A percentile compares a stretch with the other conserved stretches of the same genome.
phyloP scores from a whole-genome alignment of 2,329 filamentous ascomycete genomes.

The Myriosclerotinia curreyana region DNA sequence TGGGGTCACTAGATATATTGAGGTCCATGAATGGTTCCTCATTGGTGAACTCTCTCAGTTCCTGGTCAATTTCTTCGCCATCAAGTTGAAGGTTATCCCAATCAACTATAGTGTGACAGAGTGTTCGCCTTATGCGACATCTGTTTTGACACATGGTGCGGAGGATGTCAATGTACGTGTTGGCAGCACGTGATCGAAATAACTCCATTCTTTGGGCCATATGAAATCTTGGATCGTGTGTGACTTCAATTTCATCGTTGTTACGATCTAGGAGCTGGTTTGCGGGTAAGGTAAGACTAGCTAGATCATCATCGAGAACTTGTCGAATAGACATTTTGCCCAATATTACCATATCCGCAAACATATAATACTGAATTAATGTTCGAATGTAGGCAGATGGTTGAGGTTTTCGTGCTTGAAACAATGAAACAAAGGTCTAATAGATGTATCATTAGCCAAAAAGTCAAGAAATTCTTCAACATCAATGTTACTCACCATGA shows the following conservation, averaged over 20 bases:
- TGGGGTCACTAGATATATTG: slow-evolving; percentile 50
- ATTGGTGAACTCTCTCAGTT: slow-evolving; percentile 58
- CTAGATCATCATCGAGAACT: slow-evolving; percentile 79
- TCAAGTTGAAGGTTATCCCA: slow-evolving; percentile 84
- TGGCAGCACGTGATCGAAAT: slow-evolving; percentile 57
- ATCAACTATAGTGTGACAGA: slow-evolving; percentile 77
- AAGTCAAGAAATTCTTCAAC: background rate
- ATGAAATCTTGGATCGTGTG: slow-evolving; percentile 69
- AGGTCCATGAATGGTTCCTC: slow-evolving; percentile 58
- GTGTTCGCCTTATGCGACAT: slow-evolving; percentile 81
- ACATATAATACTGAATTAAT: slow-evolving; percentile 72
- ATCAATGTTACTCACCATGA: slow-evolving; percentile 52
- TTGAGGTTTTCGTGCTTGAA: slow-evolving; percentile 76
- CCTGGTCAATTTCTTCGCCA: slow-evolving; percentile 71
- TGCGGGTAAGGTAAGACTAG: slow-evolving; percentile 69
- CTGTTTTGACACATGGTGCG: slow-evolving; percentile 85
- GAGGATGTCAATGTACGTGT: slow-evolving; percentile 80
- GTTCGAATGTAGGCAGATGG: slow-evolving; percentile 82
- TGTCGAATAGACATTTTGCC: slow-evolving; percentile 67
- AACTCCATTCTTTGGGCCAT: slow-evolving; percentile 72
- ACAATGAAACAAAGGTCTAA: slow-evolving; percentile 69
- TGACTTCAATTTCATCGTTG: slow-evolving; percentile 74
- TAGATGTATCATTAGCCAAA: background rate
- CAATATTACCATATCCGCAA: slow-evolving; percentile 67
- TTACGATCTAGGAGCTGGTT: slow-evolving; percentile 66